Conservation (phyloP, 192 early-diverging fungal species). For the Glomus cerebriforme region DNA sequence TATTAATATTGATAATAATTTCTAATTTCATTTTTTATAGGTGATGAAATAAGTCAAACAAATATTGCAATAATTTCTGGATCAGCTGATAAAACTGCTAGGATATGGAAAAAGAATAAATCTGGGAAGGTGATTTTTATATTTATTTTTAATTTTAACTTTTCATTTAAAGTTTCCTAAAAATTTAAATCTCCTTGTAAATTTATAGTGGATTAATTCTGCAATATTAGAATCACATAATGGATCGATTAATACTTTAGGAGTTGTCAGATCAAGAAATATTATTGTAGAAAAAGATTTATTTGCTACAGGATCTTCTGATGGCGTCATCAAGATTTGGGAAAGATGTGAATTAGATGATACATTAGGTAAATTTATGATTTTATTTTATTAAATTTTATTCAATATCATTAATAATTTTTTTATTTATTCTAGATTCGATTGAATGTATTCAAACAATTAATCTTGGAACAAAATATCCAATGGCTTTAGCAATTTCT, state of each 20-base stretch:
- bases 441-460: slow-evolving; percentile 70
- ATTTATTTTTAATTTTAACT: background rate
- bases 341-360: slow-evolving; percentile 48
- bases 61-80: slow-evolving; percentile 74
- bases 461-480: slow-evolving; percentile 63
- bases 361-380: slow-evolving; percentile 36
- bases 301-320: slow-evolving; percentile 68
- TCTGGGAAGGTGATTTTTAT: slow-evolving; percentile 30
- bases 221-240: slow-evolving; percentile 69
- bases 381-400: background rate
- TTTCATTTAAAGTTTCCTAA: background rate
- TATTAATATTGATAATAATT: no score
- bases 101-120: slow-evolving; percentile 65
- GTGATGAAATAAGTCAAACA: slow-evolving; percentile 44
- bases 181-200: slow-evolving; percentile 21
- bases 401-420: background rate
- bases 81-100: slow-evolving; percentile 75
- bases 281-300: slow-evolving; percentile 51
- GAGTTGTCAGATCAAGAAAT: slow-evolving; percentile 49
- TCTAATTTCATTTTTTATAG: slow-evolving; percentile 15
- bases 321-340: slow-evolving; percentile 76
- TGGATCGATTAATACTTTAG: slow-evolving; percentile 67
- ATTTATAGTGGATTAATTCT: slow-evolving; percentile 59
- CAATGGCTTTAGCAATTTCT: slow-evolving; percentile 66
- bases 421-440: slow-evolving; percentile 37